Evolutionary conservation across 495 filamentous ascomycete species (phyloP).

Genomic region (Xylaria grammica): DNA sequence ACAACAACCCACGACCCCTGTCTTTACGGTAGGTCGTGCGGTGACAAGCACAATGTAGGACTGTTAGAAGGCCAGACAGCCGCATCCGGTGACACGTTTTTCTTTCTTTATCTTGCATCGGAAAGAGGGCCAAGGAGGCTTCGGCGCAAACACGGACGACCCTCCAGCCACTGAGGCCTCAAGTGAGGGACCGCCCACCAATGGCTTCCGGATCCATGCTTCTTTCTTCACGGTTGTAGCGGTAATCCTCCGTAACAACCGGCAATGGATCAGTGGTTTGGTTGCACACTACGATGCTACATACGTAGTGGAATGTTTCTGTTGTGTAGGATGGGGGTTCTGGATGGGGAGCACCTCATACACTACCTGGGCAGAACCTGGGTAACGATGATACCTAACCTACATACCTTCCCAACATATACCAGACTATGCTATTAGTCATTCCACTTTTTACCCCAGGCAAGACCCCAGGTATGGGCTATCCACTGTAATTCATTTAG

Average conservation of each 20-base stretch:
- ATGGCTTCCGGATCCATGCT: background rate
- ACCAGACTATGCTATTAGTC: background rate
- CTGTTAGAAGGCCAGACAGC: constrained; percentile 21
- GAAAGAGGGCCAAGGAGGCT: constrained; percentile 8
- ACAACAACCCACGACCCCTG: background rate
- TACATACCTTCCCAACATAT: too few relatives aligned
- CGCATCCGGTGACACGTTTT: constrained; percentile 25
- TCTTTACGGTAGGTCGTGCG: background rate
- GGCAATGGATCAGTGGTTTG: too few relatives aligned
- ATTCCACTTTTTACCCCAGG: constrained; percentile 10
- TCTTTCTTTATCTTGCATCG: background rate
- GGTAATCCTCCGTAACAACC: background rate
- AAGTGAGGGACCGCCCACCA: background rate
- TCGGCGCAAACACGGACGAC: constrained; percentile 6
- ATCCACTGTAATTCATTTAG: too few relatives aligned
- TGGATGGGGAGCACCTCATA: too few relatives aligned
- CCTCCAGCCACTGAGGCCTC: background rate
- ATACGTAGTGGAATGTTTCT: too few relatives aligned
- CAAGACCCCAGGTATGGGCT: too few relatives aligned
- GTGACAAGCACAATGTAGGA: constrained; percentile 4
- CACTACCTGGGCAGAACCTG: too few relatives aligned
- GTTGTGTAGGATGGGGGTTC: too few relatives aligned
- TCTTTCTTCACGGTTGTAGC: background rate
- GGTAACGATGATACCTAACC: too few relatives aligned
- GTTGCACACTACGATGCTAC: too few relatives aligned